Evolutionary conservation across 1,284 basidiomycete genomes (phyloP).

Genomic region (Ustilago nuda): DNA sequence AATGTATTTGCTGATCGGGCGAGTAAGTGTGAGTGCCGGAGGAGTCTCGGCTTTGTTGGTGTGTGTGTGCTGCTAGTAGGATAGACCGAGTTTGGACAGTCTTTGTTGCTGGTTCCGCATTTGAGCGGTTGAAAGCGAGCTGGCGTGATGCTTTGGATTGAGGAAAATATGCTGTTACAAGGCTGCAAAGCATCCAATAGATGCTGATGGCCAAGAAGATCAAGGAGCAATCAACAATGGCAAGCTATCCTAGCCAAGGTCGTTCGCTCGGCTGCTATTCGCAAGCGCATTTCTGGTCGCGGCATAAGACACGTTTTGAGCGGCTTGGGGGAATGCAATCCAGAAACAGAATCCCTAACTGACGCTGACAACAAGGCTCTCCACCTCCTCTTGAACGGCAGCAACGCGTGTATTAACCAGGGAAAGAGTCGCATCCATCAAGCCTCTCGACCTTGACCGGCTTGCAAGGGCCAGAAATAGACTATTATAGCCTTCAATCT

Average conservation of each 20-base stretch:
- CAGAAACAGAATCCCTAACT: not conserved
- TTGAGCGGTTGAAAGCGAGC: not conserved
- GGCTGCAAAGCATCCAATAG: not conserved
- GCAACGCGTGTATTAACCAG: not conserved
- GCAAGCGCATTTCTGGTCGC: not conserved
- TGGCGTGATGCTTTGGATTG: not conserved
- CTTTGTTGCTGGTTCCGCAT: not conserved
- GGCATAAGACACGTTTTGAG: not conserved
- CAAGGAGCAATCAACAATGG: not conserved
- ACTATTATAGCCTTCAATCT: too few relatives aligned
- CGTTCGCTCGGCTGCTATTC: not conserved
- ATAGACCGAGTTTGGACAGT: not conserved
- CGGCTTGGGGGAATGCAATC: not conserved
- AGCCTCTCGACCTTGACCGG: too few relatives aligned
- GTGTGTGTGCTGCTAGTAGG: not conserved
- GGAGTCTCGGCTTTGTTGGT: not conserved
- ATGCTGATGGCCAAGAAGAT: not conserved
- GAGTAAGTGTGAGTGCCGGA: not conserved
- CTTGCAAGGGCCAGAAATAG: too few relatives aligned
- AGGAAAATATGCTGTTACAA: not conserved
- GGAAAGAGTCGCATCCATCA: not conserved
- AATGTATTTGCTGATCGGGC: not conserved
- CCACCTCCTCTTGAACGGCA: not conserved
- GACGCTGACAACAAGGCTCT: not conserved
- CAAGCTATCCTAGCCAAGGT: not conserved